A percentile compares a stretch with the other conserved stretches of the same genome.
Evolutionary conservation across 306 rosid genomes (phyloP).

Genomic region (Sindora glabra): DNA sequence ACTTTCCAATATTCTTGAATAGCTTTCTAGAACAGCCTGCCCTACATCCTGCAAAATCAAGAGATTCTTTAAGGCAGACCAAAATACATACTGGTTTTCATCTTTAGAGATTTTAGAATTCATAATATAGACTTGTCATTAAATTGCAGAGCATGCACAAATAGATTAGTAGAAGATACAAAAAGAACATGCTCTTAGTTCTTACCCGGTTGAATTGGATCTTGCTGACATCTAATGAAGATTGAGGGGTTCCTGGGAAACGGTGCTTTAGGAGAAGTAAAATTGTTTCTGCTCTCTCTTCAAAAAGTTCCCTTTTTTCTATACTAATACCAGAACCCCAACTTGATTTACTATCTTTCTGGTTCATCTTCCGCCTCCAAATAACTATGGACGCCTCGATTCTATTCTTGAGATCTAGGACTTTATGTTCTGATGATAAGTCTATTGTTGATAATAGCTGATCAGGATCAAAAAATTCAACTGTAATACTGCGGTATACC

Average conservation of each 20-base stretch:
- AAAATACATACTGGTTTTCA: too few relatives aligned
- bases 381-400: conserved; percentile 95
- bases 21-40: conserved; percentile 91
- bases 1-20: conserved; percentile 93
- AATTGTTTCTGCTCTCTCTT: conserved; percentile 96
- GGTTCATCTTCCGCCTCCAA: conserved; percentile 95
- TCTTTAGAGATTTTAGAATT: too few relatives aligned
- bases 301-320: conserved; percentile 91
- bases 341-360: conserved; percentile 80
- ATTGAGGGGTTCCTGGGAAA: conserved; percentile 89
- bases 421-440: conserved; percentile 90
- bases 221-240: conserved; percentile 88
- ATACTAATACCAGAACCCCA: conserved; percentile 95
- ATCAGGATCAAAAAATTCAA: conserved; percentile 85
- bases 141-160: too few relatives aligned
- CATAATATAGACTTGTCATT: too few relatives aligned
- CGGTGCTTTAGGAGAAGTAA: conserved; percentile 78
- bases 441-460: conserved; percentile 67
- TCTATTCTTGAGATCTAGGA: conserved; percentile 81
- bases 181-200: conserved; percentile 14
- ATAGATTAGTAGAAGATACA: too few relatives aligned
- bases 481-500: conserved; percentile 69
- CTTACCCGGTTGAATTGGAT: conserved; percentile 78
- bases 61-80: too few relatives aligned
- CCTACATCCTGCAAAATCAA: conserved; percentile 98